Evolutionary conservation across 768 basidiomycete genomes (phyloP), one percentile per base, ranked within the genome.

Genomic region (Podaxis rugospora): DNA sequence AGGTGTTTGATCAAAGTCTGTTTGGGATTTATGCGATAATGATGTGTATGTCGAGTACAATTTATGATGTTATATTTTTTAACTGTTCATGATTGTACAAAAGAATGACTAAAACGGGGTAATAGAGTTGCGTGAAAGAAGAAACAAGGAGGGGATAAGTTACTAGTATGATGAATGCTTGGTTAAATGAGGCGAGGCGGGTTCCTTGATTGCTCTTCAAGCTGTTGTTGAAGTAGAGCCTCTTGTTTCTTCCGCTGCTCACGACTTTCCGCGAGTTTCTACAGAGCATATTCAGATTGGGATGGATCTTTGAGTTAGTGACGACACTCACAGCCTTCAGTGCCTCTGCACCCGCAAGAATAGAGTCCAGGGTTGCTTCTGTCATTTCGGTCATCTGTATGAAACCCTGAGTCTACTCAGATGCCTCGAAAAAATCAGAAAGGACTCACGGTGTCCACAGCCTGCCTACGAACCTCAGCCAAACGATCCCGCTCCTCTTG

Each of bases 341-440:
- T 35, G 78, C 73, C 66, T 88, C 82, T 51, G 87, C 79, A 0
- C 80, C 82, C 23, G 71, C 68, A 54, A 89, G 70, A 46, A 89
- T 78, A 21, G 80, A 78, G 49, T 88, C 87, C 16, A 91, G 80
- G 0, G 88, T 86, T 14, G 80, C 78, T 68, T 90, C 89, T 2
- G 88, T 88, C 61, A 89, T 68, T 54, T 88, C 86, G 6, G 75
- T 73, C 74, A 87, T 80, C 89, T 88, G 61, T 4, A 59, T 64
- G 50, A 50, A 49, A 32, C 7, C 16, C 3, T 18, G 55, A n/a
- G 23, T 35, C 5, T 36, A 35, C 23, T 27, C 18, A 42, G 5
- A 13, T 10, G 23, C 14, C 2, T 9, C 11, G 16, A 40, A 4
- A 3, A 3, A 14, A 5, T 4, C 16, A 25, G 9, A 32, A 40